phyloP scores from a whole-genome alignment of 306 rosid genomes.

The Pyrus betulifolia region DNA sequence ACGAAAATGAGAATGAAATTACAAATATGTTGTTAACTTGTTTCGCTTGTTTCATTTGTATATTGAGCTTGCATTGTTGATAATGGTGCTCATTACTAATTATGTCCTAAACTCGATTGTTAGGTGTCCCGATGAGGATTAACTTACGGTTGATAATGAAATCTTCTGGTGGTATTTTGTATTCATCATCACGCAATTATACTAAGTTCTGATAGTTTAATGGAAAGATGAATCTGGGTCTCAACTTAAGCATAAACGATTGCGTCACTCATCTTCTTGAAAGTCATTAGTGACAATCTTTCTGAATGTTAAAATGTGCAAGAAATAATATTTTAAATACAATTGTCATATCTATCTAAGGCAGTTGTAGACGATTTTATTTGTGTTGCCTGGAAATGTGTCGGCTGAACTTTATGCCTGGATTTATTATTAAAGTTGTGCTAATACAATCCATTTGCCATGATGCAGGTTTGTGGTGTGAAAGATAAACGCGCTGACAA shows the following conservation, averaged over 20 bases:
- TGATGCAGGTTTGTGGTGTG: conserved; percentile 69
- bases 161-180: neutral
- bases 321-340: neutral
- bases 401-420: neutral
- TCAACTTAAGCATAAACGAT: neutral
- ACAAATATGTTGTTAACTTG: neutral
- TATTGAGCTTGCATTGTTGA: neutral
- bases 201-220: neutral
- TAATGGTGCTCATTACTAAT: neutral
- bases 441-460: neutral
- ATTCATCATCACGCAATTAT: neutral
- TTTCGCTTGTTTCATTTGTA: neutral
- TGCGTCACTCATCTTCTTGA: neutral
- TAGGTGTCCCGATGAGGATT: neutral
- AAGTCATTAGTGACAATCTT: neutral
- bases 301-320: neutral
- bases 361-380: neutral
- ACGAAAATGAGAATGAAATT: neutral
- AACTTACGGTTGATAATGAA: neutral
- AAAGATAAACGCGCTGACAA: conserved; percentile 87
- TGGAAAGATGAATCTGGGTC: neutral
- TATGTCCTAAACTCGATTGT: neutral
- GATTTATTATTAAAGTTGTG: neutral
- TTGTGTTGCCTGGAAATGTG: neutral
- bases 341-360: neutral